Evolutionary conservation across 176 grass and related monocot species (phyloP).

Genomic region (Stipa capillata): DNA sequence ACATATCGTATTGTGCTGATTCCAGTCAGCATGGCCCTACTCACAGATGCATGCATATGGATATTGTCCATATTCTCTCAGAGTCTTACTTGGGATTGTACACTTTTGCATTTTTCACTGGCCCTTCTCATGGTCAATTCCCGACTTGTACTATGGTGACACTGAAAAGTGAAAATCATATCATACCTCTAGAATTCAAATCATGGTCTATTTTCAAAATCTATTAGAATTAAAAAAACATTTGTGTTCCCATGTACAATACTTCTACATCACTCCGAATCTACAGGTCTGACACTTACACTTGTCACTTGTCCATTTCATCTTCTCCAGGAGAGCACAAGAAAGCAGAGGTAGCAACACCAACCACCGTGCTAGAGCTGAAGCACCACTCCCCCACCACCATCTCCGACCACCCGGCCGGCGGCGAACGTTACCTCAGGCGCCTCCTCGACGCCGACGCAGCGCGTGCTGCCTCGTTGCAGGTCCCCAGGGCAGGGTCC

Average conservation of each 20-base stretch:
- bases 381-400: slow-evolving; percentile 28
- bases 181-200: background rate
- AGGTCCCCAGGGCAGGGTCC: slow-evolving; percentile 9
- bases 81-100: background rate
- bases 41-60: background rate
- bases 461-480: slow-evolving; percentile 45
- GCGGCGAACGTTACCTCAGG: slow-evolving; percentile 22
- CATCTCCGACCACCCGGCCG: slow-evolving; percentile 1
- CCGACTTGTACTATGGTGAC: background rate
- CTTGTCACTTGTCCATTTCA: background rate
- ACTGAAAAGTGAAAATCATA: background rate
- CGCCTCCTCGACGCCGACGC: slow-evolving; percentile 55
- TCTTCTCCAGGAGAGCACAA: slow-evolving; percentile 24
- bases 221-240: background rate
- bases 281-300: background rate
- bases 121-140: background rate
- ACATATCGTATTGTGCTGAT: background rate
- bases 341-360: background rate
- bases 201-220: background rate
- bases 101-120: background rate
- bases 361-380: slow-evolving; percentile 47
- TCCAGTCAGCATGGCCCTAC: background rate
- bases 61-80: background rate
- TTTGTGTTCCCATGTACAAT: background rate
- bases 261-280: background rate